Conservation (phyloP, 805 yeast species). For the Grigorovia transvaalensis region DNA sequence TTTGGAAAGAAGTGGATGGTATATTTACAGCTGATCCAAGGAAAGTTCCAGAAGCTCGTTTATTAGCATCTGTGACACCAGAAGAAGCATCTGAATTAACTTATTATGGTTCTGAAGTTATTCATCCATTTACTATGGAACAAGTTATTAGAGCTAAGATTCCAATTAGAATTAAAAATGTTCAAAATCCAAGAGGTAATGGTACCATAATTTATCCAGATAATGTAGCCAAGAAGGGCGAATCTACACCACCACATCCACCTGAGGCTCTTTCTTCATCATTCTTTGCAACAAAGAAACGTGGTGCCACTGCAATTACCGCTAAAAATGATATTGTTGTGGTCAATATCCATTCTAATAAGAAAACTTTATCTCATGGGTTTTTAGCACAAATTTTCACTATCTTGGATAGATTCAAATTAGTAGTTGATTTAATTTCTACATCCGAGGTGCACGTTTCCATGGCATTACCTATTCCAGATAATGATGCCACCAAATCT, state of each 20-base stretch:
- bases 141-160: slow-evolving; percentile 93
- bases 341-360: slow-evolving; percentile 86
- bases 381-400: slow-evolving; percentile 86
- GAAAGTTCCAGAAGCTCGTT: slow-evolving; percentile 81
- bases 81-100: slow-evolving; percentile 98
- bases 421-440: slow-evolving; percentile 91
- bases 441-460: slow-evolving; percentile 98
- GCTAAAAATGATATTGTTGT: slow-evolving; percentile 89
- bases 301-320: slow-evolving; percentile 91
- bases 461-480: slow-evolving; percentile 83
- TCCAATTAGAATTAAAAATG: slow-evolving; percentile 94
- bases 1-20: slow-evolving; percentile 99
- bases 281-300: slow-evolving; percentile 36
- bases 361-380: slow-evolving; percentile 87
- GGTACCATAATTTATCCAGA: slow-evolving; percentile 95
- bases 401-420: slow-evolving; percentile 67
- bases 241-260: slow-evolving; percentile 88
- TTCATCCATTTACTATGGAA: slow-evolving; percentile 98
- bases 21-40: slow-evolving; percentile 98
- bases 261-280: slow-evolving; percentile 55
- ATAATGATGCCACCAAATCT: slow-evolving; percentile 46
- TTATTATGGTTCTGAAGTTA: slow-evolving; percentile 94
- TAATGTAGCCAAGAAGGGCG: slow-evolving; percentile 75
- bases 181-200: slow-evolving; percentile 81
- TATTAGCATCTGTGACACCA: slow-evolving; percentile 83